Evolutionary conservation across 148 eudicot species (phyloP), one percentile per base, ranked within the genome.

Genomic region (Suaeda aralocaspica): DNA sequence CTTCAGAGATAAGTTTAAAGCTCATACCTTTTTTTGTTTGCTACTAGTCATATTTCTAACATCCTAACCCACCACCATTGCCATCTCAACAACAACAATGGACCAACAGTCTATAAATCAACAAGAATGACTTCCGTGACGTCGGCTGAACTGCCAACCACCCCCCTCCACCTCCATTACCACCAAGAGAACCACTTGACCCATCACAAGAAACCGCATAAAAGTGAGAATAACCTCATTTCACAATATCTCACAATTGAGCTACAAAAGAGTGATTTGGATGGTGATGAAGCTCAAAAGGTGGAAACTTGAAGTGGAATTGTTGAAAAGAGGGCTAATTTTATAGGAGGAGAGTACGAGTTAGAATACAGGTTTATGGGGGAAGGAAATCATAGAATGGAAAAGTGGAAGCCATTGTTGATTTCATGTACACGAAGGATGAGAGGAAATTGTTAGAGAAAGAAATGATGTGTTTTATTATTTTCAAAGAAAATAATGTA

Each of bases 71-170:
- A 0, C 59, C 65, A 0, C 65, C 19, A 1, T 67, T 25, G 1
- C 77, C 36, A 19, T 62, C 70, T 0, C 69, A 62, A 3, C 67
- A 49, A 14, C 72, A 68, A 34, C 74, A 36, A n/a, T n/a, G n/a
- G n/a, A 14, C 99, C 98, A 1, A 97, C 98, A 22, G 98, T 94
- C 2, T 94, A 86, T 75, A 94, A 91, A 87, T 94, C 78, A 87
- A 78, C 80, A 91, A 89, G 74, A 81, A 77, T 74, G 98, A 94
- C 21, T 94, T 94, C 85, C n/a, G n/a, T 83, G 29, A 67, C 79
- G 53, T 67, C 72, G 16, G 68, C 79, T 12, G 64, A 71, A 12
- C 77, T 82, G 13, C 77, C 81, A 64, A 36, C n/a, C n/a, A 44
- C 9, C 78, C 80, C 0, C 84, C 81, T 1, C 71, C n/a, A n/a